These are phyloP conservation scores for Yamadazyma oceani DNA, from an alignment of 1,139 yeast genomes.

Conservation along the genomic window DNA sequence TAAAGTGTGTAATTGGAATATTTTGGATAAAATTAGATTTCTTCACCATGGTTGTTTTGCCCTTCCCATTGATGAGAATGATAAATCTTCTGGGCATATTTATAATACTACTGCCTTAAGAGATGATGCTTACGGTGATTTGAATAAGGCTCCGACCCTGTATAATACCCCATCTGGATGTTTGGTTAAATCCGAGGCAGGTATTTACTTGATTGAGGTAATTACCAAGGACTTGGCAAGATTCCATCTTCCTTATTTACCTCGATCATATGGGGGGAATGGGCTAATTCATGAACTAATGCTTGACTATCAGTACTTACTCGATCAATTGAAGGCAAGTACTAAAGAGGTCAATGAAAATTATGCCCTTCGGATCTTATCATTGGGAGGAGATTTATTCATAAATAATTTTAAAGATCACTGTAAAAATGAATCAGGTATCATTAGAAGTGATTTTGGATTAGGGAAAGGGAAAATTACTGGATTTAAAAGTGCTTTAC, in stretches of 20 bases:
- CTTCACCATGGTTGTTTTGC: conserved; percentile 79
- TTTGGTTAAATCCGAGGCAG: conserved; percentile 55
- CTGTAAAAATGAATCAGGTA: conserved; percentile 16
- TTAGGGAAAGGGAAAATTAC: conserved; percentile 32
- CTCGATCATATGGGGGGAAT: conserved; percentile 52
- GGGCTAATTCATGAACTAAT: conserved; percentile 58
- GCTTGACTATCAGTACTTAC: conserved; percentile 52
- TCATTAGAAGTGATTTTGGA: conserved; percentile 44
- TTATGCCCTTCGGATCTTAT: conserved; percentile 49
- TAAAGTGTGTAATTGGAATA: conserved; percentile 74
- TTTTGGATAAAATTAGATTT: conserved; percentile 75
- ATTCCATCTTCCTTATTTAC: conserved; percentile 59
- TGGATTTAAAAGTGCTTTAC: conserved; percentile 47
- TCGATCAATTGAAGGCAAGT: conserved; percentile 28
- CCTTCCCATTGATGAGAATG: conserved; percentile 56
- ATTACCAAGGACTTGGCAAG: conserved; percentile 65
- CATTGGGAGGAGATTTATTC: conserved; percentile 40
- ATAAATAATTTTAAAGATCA: conserved; percentile 31
- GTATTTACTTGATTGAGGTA: conserved; percentile 72
- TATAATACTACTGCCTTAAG: conserved; percentile 24
- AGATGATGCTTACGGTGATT: conserved; percentile 20
- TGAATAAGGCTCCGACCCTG: conserved; percentile 24
- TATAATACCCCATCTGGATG: conserved; percentile 38
- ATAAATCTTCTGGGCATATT: conserved; percentile 27
- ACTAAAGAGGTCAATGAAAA: conserved; percentile 31